Conservation (phyloP, 1,284 basidiomycete species). For the Clitocybe nebularis region DNA sequence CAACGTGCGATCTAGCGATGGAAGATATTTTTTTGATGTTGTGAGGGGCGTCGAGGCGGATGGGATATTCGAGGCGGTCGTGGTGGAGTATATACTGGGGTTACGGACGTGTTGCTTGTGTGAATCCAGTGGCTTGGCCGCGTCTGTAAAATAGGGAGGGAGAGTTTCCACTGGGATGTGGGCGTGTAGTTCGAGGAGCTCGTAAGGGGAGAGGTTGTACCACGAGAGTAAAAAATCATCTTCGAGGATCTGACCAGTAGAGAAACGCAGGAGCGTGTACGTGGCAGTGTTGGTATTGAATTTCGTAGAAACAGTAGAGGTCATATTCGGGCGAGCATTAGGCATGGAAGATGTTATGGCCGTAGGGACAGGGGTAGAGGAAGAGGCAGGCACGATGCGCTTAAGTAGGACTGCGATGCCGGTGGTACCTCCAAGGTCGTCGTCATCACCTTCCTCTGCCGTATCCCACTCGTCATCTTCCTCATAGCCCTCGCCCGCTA, state of each 20-base stretch:
- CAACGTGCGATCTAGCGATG: conserved; percentile 17
- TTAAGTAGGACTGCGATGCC: background rate
- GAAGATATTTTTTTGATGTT: conserved; percentile 5
- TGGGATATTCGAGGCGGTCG: background rate
- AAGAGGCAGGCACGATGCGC: background rate
- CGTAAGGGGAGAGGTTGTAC: conserved; percentile 54
- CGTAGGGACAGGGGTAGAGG: conserved; percentile 7
- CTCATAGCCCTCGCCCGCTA: conserved; percentile 29
- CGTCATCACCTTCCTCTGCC: conserved; percentile 16
- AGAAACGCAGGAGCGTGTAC: conserved; percentile 54
- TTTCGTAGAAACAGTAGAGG: background rate
- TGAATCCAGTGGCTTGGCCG: background rate
- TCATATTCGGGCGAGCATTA: background rate
- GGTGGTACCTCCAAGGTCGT: conserved; percentile 4
- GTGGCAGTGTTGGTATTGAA: conserved; percentile 24
- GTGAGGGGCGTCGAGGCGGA: background rate
- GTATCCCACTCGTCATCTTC: conserved; percentile 30
- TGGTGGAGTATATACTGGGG: conserved; percentile 13
- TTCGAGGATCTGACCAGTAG: conserved; percentile 63
- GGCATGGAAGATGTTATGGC: conserved; percentile 7
- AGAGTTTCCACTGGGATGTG: conserved; percentile 6
- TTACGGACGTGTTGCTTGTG: conserved; percentile 6
- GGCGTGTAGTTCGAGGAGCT: conserved; percentile 63
- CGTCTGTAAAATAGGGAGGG: conserved; percentile 20
- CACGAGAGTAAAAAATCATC: conserved; percentile 55